A percentile compares a stretch with the other conserved stretches of the same genome.
These are phyloP conservation scores for Epichloe scottii DNA, from an alignment of 2,329 filamentous ascomycete species.

Conservation along the genomic window DNA sequence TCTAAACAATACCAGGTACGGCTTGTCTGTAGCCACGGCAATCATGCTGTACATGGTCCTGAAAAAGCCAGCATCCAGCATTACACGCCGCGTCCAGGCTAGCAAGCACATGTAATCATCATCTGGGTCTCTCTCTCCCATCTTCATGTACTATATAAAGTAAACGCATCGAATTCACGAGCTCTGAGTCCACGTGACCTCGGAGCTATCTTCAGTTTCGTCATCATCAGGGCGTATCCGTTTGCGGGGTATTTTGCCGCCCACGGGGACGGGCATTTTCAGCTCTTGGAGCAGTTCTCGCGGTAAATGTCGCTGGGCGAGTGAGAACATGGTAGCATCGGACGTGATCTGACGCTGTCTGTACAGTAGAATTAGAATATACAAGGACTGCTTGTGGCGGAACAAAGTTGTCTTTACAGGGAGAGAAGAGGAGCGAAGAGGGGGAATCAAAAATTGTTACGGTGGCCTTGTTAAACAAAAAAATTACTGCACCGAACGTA, in stretches of 20 bases:
- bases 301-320: constrained; percentile 74
- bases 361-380: constrained; percentile 20
- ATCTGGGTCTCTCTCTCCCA: background rate
- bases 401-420: background rate
- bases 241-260: constrained; percentile 33
- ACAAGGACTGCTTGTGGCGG: no score
- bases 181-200: constrained; percentile 13
- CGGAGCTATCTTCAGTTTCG: constrained; percentile 18
- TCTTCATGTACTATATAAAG: background rate
- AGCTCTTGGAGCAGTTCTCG: constrained; percentile 74
- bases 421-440: constrained; percentile 5
- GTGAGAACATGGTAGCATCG: constrained; percentile 64
- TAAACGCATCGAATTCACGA: background rate
- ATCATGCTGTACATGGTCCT: constrained; percentile 96
- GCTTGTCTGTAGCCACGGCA: constrained; percentile 68
- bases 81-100: constrained; percentile 61
- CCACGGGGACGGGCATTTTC: constrained; percentile 51
- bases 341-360: constrained; percentile 68
- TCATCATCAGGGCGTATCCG: constrained; percentile 21
- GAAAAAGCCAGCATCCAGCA: constrained; percentile 67
- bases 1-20: constrained; percentile 53
- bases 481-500: constrained; percentile 22
- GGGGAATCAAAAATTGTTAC: background rate
- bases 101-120: constrained; percentile 56
- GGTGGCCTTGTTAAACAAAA: background rate